Conservation (phyloP, 1,139 yeast genomes). For the Diutina scorzettiae region DNA sequence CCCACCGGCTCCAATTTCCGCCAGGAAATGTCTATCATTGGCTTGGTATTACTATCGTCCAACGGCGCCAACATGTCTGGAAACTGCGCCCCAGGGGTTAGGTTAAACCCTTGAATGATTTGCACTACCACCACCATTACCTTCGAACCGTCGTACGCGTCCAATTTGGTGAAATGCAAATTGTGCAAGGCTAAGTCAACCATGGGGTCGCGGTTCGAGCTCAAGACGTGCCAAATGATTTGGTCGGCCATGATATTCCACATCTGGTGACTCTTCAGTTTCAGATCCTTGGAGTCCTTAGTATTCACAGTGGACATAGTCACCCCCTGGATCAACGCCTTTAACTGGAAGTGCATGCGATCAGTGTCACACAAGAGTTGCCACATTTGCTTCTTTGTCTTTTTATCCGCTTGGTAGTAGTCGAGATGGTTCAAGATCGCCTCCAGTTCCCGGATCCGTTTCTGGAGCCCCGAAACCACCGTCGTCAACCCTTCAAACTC, state of each 20-base stretch:
- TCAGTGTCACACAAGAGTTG: slow-evolving; percentile 47
- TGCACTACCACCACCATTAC: slow-evolving; percentile 47
- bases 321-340: not conserved
- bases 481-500: slow-evolving; percentile 46
- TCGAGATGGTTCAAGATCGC: slow-evolving; percentile 8
- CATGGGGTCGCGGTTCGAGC: slow-evolving; percentile 49
- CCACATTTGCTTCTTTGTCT: slow-evolving; percentile 14
- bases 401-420: slow-evolving; percentile 14
- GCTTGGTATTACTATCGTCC: slow-evolving; percentile 12
- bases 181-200: slow-evolving; percentile 60
- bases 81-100: slow-evolving; percentile 46
- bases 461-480: not conserved
- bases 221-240: slow-evolving; percentile 60
- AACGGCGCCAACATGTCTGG: slow-evolving; percentile 64
- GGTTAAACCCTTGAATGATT: slow-evolving; percentile 62
- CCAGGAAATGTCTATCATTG: slow-evolving; percentile 55
- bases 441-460: not conserved
- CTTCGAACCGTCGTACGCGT: slow-evolving; percentile 42
- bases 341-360: slow-evolving; percentile 38
- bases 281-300: not conserved
- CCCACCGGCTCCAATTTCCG: slow-evolving; percentile 70
- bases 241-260: slow-evolving; percentile 45
- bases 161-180: slow-evolving; percentile 49
- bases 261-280: not conserved
- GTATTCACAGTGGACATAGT: not conserved